These are phyloP conservation scores for Cryptosporidium baileyi DNA, from an alignment of 169 alveolate genomes.

Conservation along the genomic window DNA sequence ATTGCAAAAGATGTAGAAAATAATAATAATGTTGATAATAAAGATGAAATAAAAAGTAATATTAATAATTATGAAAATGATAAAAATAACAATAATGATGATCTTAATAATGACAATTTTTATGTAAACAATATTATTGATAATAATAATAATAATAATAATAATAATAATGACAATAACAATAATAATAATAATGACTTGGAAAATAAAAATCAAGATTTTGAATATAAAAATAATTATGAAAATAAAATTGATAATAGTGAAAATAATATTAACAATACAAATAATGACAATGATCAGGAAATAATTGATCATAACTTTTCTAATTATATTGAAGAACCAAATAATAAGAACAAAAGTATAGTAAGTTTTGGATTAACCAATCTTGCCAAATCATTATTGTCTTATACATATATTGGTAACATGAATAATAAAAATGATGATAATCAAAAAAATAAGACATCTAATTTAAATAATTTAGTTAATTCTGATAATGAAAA, in stretches of 20 bases:
- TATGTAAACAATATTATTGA: background rate
- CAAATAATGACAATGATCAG: background rate
- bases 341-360: background rate
- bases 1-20: background rate
- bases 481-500: background rate
- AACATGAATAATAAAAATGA: background rate
- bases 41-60: background rate
- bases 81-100: background rate
- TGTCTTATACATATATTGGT: slow-evolving; percentile 2
- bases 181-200: background rate
- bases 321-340: background rate
- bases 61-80: background rate
- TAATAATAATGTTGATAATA: background rate
- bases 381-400: slow-evolving; percentile 44
- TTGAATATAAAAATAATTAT: background rate
- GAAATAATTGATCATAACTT: background rate
- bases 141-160: background rate
- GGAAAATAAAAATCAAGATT: background rate
- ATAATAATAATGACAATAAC: background rate
- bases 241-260: background rate
- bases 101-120: background rate
- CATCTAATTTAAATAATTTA: no score
- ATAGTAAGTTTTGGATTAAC: background rate
- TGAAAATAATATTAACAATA: background rate
- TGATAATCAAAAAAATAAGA: background rate